Base-by-base conservation (phyloP, 2,329 filamentous ascomycete species). In the Knufia fluminis region DNA sequence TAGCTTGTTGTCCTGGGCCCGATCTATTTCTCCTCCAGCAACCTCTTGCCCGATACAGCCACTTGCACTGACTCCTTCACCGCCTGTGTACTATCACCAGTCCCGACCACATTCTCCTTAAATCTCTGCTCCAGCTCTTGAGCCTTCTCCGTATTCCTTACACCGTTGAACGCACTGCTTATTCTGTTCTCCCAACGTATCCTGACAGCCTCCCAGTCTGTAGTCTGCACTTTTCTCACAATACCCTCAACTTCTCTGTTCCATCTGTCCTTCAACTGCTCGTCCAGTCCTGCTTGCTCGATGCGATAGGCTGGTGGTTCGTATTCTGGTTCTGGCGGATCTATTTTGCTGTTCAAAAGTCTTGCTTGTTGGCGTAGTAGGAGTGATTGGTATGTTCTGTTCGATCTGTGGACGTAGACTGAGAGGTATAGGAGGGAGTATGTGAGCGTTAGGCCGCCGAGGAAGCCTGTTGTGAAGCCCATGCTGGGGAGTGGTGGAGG, bases 391-490 rank as follows among this genome's bases (percentile, higher is more conserved):
- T 69, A 61, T 24, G 66, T 58, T n/a, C 85, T 82, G 63, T 78
- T 84, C 54, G 78, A 78, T 59, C 82, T 78, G 68, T 90, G 85
- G 17, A 83, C 71, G 61, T 83, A 76, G 28, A 86, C 70, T 43
- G 82, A 80, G 49, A 90, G 73, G 67, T 88, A 90, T 60, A 86
- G 78, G 52, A 85, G 62, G 38, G 81, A 82, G 52, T 86, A 78
- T 43, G 85, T 89, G 53, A 91, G 72, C 56, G 85, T 84, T 49
- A 87, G 78, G 57, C 86, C 85, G 62, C 85, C 82, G 56, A 84
- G 85, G 65, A 89, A 85, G 59, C 85, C 85, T 36, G 80, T 75
- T 57, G 78, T 76, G 72, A 87, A 86, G 62, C 84, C 83, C 84
- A 88, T 87, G 58, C 51, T 63, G 40, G 20, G 10, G 16, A 17